phyloP scores from a whole-genome alignment of 352 stramenopile species.

The Phytophthora hibernalis region DNA sequence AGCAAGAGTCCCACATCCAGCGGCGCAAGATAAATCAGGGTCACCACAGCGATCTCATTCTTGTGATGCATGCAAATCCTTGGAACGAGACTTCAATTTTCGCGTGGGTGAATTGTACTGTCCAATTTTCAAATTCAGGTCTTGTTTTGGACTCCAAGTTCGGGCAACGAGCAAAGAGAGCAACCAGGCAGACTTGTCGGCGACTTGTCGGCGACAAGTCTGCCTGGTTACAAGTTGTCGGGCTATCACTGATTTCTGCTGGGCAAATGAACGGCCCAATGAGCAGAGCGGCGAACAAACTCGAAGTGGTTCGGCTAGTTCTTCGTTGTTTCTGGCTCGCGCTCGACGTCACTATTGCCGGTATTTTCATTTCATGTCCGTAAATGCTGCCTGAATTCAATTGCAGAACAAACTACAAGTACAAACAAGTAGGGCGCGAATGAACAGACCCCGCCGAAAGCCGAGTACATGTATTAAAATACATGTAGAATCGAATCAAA shows the following conservation, averaged over 20 bases:
- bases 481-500: too few relatives aligned
- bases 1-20: too few relatives aligned
- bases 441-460: too few relatives aligned
- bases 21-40: slow-evolving; percentile 10
- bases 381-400: too few relatives aligned
- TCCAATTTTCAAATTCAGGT: neutral
- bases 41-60: neutral
- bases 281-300: neutral
- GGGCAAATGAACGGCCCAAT: neutral
- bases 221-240: too few relatives aligned
- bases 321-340: neutral
- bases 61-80: slow-evolving; percentile 6
- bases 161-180: neutral
- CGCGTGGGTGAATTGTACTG: slow-evolving; percentile 1
- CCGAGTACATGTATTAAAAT: too few relatives aligned
- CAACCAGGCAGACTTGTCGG: neutral
- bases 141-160: neutral
- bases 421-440: too few relatives aligned
- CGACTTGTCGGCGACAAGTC: too few relatives aligned
- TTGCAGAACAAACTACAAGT: too few relatives aligned
- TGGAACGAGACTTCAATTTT: slow-evolving; percentile 1
- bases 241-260: neutral
- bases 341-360: too few relatives aligned
- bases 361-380: too few relatives aligned
- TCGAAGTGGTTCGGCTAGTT: neutral